Evolutionary conservation across 495 filamentous ascomycete species (phyloP).

Genomic region (Aspergillus ellipticus): DNA sequence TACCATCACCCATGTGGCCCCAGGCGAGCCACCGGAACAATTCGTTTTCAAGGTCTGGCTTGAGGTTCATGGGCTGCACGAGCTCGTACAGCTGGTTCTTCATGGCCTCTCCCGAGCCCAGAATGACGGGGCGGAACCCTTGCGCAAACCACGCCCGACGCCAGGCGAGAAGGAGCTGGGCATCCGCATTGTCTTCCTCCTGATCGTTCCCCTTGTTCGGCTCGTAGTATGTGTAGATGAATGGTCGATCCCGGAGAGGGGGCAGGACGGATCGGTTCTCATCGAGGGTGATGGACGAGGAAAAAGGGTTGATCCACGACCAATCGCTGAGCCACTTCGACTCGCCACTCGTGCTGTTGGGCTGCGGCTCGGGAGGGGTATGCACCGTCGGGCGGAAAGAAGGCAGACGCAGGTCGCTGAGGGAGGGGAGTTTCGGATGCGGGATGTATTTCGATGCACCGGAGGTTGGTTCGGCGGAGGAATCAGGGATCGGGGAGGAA

Average conservation of each 20-base stretch:
- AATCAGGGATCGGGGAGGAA: constrained; percentile 32
- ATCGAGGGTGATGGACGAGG: constrained; percentile 76
- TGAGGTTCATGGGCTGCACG: constrained; percentile 52
- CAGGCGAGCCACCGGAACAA: constrained; percentile 87
- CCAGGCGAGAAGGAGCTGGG: constrained; percentile 79
- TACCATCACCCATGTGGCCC: constrained; percentile 85
- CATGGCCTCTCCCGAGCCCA: constrained; percentile 78
- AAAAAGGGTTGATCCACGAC: constrained; percentile 89
- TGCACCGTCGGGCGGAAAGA: constrained; percentile 68
- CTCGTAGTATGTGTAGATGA: constrained; percentile 94
- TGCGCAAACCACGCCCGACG: constrained; percentile 90
- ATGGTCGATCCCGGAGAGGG: constrained; percentile 63
- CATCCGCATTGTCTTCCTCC: constrained; percentile 63
- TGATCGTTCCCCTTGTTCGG: constrained; percentile 57
- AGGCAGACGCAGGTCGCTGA: constrained; percentile 35
- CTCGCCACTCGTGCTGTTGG: constrained; percentile 74
- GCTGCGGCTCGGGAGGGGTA: constrained; percentile 71
- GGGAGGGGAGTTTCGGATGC: constrained; percentile 39
- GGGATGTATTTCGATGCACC: constrained; percentile 34
- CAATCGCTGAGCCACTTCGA: constrained; percentile 83
- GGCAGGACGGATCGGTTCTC: constrained; percentile 86
- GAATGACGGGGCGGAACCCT: constrained; percentile 81
- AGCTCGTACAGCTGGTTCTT: constrained; percentile 73
- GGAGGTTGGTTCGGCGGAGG: constrained; percentile 20
- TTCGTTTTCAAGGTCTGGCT: constrained; percentile 60